phyloP scores from a whole-genome alignment of 805 yeast species.

The Isabelozyma heimii region DNA sequence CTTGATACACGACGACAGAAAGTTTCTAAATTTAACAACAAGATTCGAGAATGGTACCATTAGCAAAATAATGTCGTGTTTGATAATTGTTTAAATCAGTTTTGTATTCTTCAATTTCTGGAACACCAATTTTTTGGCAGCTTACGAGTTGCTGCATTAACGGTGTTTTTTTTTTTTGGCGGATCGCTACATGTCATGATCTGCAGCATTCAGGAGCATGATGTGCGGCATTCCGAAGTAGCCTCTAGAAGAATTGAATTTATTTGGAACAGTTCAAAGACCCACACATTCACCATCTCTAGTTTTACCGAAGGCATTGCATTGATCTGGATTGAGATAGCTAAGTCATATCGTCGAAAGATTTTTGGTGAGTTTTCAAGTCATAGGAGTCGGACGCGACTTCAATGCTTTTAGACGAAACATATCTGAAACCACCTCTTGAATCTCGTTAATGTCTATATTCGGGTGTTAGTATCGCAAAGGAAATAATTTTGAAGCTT shows the following conservation, averaged over 20 bases:
- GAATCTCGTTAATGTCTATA: background rate
- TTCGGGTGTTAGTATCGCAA: background rate
- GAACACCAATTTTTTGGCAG: background rate
- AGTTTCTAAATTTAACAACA: background rate
- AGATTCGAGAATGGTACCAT: background rate
- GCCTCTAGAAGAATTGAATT: too few relatives aligned
- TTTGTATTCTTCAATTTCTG: background rate
- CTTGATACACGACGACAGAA: background rate
- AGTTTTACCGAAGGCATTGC: too few relatives aligned
- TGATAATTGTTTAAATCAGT: background rate
- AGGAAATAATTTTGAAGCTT: background rate
- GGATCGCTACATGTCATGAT: background rate
- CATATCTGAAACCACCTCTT: background rate
- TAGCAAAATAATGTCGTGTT: background rate
- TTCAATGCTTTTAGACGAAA: background rate
- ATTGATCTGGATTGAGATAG: too few relatives aligned
- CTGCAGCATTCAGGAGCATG: background rate
- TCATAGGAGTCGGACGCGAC: too few relatives aligned
- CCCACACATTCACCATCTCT: too few relatives aligned
- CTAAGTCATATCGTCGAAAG: too few relatives aligned
- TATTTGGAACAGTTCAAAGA: too few relatives aligned
- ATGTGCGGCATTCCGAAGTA: too few relatives aligned
- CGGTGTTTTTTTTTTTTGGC: background rate
- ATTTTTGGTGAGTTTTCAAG: too few relatives aligned
- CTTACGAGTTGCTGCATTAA: background rate